Base-by-base conservation (phyloP, 106 monocot genomes). In the Dioscorea zingiberensis region DNA sequence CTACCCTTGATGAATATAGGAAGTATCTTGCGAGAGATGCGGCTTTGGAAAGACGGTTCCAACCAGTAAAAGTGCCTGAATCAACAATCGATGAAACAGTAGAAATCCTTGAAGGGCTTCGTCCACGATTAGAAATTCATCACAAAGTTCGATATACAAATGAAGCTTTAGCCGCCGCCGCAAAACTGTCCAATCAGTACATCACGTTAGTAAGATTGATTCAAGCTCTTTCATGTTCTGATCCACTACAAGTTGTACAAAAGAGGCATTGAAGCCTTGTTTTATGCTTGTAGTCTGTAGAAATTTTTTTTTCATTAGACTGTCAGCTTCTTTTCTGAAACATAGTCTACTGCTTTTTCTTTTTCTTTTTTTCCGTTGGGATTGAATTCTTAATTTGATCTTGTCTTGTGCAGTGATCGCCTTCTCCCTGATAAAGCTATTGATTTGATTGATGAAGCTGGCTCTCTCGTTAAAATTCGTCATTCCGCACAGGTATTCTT, bases 371-470 rank as follows among this genome's bases (percentile, higher is more conserved):
- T n/a, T n/a, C n/a, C n/a, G n/a, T n/a, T n/a, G n/a, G n/a, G n/a
- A n/a, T n/a, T n/a, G n/a, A n/a, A n/a, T n/a, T n/a, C n/a, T n/a
- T n/a, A n/a, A n/a, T n/a, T n/a, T n/a, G n/a, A n/a, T n/a, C n/a
- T n/a, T n/a, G n/a, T n/a, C n/a, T n/a, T n/a, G n/a, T 64, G 16
- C 88, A 88, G 88, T 55, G 88, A 88, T 55, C 81, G 88, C 2
- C 84, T 88, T 69, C 77, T 88, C 6, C 87, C 87, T 61, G 87
- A 88, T 73, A 88, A 88, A 78, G 87, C 87, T 23, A 88, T 88
- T 70, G 87, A 88, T 65, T 78, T 88, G 84, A 78, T 88, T 66
- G 88, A 88, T 76, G 88, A 88, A 73, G 88, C 88, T 63, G 88
- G 88, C 55, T 88, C 88, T 25, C 88, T 84, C 67, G 88, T 88